Conservation (phyloP, 352 stramenopile genomes). For the Elongisporangium anandrum region DNA sequence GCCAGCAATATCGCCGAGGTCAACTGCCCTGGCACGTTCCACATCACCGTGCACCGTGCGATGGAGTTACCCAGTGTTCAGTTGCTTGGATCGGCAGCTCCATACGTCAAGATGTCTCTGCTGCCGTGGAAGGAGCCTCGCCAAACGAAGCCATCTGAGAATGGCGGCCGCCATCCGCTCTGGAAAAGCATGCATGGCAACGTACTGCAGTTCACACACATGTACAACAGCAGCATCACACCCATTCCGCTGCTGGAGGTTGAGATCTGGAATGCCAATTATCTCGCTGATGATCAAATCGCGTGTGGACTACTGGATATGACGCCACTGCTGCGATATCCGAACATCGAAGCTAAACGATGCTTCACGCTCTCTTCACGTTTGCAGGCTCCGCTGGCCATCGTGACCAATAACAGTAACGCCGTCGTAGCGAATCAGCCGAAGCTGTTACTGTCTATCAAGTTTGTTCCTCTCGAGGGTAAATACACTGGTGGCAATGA, state of each 20-base stretch:
- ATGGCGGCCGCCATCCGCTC: conserved; percentile 64
- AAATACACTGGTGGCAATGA: conserved; percentile 55
- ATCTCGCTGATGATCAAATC: conserved; percentile 75
- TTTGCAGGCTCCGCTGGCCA: conserved; percentile 22
- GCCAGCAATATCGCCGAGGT: conserved; percentile 41
- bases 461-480: conserved; percentile 67
- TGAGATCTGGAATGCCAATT: conserved; percentile 85
- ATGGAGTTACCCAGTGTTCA: conserved; percentile 69
- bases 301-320: conserved; percentile 78
- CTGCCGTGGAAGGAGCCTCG: conserved; percentile 83
- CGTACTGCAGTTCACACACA: conserved; percentile 80
- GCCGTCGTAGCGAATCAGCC: conserved; percentile 23
- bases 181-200: conserved; percentile 77
- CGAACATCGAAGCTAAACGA: conserved; percentile 59
- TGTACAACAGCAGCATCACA: conserved; percentile 88
- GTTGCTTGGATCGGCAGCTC: conserved; percentile 55
- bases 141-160: conserved; percentile 74
- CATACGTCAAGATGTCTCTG: conserved; percentile 72
- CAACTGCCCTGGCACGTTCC: conserved; percentile 71
- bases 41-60: conserved; percentile 67
- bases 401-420: conserved; percentile 34
- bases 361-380: conserved; percentile 81
- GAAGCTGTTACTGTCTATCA: conserved; percentile 68
- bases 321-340: conserved; percentile 73
- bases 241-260: conserved; percentile 80